A percentile compares a stretch with the other conserved stretches of the same genome.
phyloP scores from a whole-genome alignment of 345 rosid species.

The Noccaea caerulescens region DNA sequence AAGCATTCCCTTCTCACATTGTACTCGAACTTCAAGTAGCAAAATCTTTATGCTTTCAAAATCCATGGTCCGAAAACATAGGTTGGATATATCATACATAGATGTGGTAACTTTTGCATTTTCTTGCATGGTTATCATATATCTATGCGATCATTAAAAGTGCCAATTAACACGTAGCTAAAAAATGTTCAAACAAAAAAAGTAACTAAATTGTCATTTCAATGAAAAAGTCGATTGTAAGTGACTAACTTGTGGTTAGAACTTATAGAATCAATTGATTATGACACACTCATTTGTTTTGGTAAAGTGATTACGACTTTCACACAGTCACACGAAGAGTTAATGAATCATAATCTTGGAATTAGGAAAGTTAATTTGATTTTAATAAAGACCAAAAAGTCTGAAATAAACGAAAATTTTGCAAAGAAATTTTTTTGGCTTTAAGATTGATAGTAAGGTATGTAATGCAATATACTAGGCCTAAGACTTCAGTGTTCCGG shows the following conservation, averaged over 20 bases:
- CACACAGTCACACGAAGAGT: background rate
- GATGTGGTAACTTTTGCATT: background rate
- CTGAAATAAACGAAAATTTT: background rate
- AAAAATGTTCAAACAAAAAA: slow-evolving; percentile 4
- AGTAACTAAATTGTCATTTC: slow-evolving; percentile 9
- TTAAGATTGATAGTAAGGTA: too few species aligned
- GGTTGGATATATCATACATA: background rate
- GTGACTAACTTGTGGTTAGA: slow-evolving; percentile 34
- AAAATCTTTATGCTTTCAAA: slow-evolving; percentile 15
- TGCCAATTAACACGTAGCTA: background rate
- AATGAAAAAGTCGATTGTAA: slow-evolving; percentile 15
- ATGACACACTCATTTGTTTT: slow-evolving; percentile 23
- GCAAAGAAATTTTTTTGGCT: too few species aligned
- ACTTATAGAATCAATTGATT: slow-evolving; percentile 34
- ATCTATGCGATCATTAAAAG: too few species aligned
- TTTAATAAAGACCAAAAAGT: background rate
- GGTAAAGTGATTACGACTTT: slow-evolving; percentile 28
- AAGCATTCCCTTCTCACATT: slow-evolving; percentile 23
- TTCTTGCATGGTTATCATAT: background rate
- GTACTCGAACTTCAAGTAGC: slow-evolving; percentile 40
- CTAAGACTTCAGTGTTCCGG: too few species aligned
- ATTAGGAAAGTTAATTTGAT: slow-evolving; percentile 4
- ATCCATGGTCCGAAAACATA: background rate
- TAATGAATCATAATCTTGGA: slow-evolving; percentile 1
- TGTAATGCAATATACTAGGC: too few species aligned